phyloP scores from a whole-genome alignment of 2,329 filamentous ascomycete genomes.

The Talaromyces sp. region DNA sequence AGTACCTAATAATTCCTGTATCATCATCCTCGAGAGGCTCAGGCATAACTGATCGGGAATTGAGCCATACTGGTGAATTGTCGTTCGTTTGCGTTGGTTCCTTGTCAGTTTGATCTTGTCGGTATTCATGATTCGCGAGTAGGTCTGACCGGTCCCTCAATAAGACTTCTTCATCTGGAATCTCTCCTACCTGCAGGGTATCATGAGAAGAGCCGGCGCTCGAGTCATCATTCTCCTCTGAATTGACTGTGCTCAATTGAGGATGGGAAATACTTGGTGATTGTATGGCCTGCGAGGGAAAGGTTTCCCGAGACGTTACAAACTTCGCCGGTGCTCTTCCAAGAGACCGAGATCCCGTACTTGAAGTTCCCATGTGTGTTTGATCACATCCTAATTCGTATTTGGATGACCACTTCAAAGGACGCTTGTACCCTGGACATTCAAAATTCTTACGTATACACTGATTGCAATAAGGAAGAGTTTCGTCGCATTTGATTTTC shows the following conservation, averaged over 20 bases:
- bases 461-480: slow-evolving; percentile 10
- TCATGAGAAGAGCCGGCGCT: background rate
- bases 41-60: background rate
- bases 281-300: background rate
- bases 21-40: background rate
- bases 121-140: background rate
- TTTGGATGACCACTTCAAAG: slow-evolving; percentile 11
- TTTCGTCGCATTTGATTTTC: slow-evolving; percentile 15
- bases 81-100: background rate
- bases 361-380: background rate
- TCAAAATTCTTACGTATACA: slow-evolving; percentile 9
- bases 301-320: background rate
- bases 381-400: background rate
- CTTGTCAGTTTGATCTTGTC: background rate
- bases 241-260: background rate
- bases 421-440: slow-evolving; percentile 13
- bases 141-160: background rate
- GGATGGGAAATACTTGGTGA: background rate
- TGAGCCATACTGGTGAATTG: background rate
- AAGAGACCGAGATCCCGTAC: background rate
- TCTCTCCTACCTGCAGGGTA: background rate
- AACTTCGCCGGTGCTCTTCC: background rate
- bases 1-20: background rate
- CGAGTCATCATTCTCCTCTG: background rate
- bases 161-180: background rate